Evolutionary conservation across 176 grass and related monocot species (phyloP), one percentile per base, ranked within the genome.

Genomic region (Oropetium thomaeum): DNA sequence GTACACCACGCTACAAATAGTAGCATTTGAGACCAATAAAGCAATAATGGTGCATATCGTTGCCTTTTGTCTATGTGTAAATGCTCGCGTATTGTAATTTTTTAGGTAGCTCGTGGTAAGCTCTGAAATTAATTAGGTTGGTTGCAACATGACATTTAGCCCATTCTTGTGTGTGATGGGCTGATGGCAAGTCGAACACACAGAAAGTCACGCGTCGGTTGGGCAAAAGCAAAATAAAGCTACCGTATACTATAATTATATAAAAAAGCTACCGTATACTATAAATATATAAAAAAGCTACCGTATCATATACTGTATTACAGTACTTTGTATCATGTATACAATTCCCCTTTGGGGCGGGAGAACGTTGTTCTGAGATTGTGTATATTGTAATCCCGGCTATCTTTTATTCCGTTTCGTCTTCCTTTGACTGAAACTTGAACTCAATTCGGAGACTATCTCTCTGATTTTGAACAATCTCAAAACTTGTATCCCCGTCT

Each of bases 81-180:
- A 58, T 58, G 55, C 25, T 58, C 55, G 10, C 26, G 25, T 29
- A 29, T 29, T 4, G 10, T 29, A 28, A 14, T 58, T 58, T 13
- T 13, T 58, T 29, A 1, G 64, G 15, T 31, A 7, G 4, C 42
- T 81, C 68, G 20, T 52, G 49, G 38, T 76, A 63, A 45, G 2
- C 35, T 44, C 63, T 65, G 20, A 27, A 35, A 65, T 64, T 48
- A 57, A 75, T 32, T 54, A 55, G 15, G 22, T 4, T 1, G 15
- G 22, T 4, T 1, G 15, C n/a, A n/a, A 34, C 54, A 14, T 25
- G 20, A 8, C 19, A 41, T 48, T 48, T 72, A 17, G 49, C 61
- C 68, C 76, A 80, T 61, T 31, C 26, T 29, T 47, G 48, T 40
- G 51, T 42, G 39, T 79, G 38, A 72, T 37, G 64, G n/a, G 28